phyloP scores from a whole-genome alignment of 257 asterid species.

The Fraxinus excelsior region DNA sequence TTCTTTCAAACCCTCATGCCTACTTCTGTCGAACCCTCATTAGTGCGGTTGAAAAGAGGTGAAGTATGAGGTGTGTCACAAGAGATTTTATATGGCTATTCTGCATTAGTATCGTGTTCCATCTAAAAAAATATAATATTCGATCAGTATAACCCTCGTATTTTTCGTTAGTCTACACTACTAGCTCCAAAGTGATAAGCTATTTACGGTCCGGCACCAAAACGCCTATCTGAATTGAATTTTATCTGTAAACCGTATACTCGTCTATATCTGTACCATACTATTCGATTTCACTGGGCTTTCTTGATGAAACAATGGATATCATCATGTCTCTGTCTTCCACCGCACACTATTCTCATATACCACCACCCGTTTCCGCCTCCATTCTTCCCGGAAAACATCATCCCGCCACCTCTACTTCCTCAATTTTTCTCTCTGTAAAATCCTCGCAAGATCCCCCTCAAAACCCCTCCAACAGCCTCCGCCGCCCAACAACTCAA shows the following conservation, averaged over 20 bases:
- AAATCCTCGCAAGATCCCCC: slow-evolving; percentile 38
- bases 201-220: neutral
- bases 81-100: no score
- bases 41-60: no score
- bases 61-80: no score
- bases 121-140: no score
- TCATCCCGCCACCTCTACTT: slow-evolving; percentile 33
- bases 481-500: slow-evolving; percentile 71
- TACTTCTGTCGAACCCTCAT: no score
- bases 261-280: neutral
- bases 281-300: neutral
- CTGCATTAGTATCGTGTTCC: no score
- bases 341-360: slow-evolving; percentile 42
- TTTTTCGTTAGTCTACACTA: no score
- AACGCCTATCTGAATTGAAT: neutral
- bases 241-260: neutral
- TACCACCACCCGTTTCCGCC: slow-evolving; percentile 36
- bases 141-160: no score
- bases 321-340: slow-evolving; percentile 43
- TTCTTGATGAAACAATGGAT: slow-evolving; percentile 34
- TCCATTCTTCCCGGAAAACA: slow-evolving; percentile 39
- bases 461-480: slow-evolving; percentile 32
- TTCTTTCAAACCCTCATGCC: no score
- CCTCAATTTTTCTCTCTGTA: slow-evolving; percentile 31
- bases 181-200: neutral